Conservation (phyloP, 2,329 filamentous ascomycete species). For the Claviceps arundinis region DNA sequence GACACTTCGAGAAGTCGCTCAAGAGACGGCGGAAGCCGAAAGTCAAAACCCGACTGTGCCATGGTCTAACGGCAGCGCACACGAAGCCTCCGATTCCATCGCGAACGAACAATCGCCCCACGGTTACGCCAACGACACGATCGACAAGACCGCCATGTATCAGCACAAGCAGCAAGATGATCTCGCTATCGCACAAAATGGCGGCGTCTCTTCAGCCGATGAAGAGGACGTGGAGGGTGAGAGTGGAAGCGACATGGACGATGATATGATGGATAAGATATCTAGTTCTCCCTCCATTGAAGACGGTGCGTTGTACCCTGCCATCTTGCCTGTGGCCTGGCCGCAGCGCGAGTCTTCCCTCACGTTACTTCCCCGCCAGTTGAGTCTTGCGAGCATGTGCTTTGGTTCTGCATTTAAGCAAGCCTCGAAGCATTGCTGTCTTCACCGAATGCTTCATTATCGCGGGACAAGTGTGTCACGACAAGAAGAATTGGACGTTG, state of each 20-base stretch:
- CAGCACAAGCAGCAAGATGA: conserved; percentile 36
- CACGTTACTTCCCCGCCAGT: conserved; percentile 19
- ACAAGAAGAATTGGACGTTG: not conserved
- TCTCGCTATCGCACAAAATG: conserved; percentile 49
- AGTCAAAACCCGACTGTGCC: conserved; percentile 49
- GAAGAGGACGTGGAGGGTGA: conserved; percentile 56
- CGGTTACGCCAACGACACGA: conserved; percentile 19
- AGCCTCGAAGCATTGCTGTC: conserved; percentile 16
- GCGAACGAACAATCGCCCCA: conserved; percentile 33
- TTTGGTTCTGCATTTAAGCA: conserved; percentile 19
- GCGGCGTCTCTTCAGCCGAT: conserved; percentile 36
- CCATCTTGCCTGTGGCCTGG: conserved; percentile 24
- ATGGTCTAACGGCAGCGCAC: conserved; percentile 29
- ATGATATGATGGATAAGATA: conserved; percentile 97
- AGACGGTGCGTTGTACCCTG: conserved; percentile 72
- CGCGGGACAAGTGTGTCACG: conserved; percentile 11
- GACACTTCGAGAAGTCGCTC: conserved; percentile 65
- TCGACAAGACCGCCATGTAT: conserved; percentile 19
- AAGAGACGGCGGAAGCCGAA: conserved; percentile 64
- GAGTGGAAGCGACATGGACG: conserved; percentile 54
- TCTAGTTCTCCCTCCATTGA: conserved; percentile 98
- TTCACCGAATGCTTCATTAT: conserved; percentile 17
- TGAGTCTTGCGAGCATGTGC: conserved; percentile 15
- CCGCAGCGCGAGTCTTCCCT: conserved; percentile 32
- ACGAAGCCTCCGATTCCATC: conserved; percentile 20